These are phyloP conservation scores for Cordyceps militaris DNA, from an alignment of 2,329 filamentous ascomycete species.

Conservation along the genomic window DNA sequence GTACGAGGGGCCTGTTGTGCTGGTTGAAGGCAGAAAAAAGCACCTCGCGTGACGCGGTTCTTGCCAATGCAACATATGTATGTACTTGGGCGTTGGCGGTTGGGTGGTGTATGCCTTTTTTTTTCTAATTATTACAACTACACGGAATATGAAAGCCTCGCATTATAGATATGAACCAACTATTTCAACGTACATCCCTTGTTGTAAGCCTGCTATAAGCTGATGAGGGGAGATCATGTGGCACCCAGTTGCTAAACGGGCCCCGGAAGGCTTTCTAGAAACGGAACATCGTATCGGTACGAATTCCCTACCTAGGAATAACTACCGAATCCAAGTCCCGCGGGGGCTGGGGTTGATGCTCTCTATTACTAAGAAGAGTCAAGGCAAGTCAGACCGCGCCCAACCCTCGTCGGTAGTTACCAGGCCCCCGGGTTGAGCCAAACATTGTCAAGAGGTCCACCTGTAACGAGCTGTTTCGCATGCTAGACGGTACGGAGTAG, in stretches of 20 bases:
- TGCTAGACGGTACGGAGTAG: too few relatives aligned
- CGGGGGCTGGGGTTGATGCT: neutral
- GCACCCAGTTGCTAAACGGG: neutral
- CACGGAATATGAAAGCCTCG: neutral
- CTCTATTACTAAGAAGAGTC: neutral
- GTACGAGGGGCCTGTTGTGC: constrained; percentile 12
- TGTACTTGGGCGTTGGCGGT: neutral
- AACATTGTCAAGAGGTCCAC: neutral
- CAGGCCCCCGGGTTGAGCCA: neutral
- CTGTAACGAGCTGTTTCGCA: neutral
- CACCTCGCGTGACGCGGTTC: neutral
- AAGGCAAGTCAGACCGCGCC: neutral
- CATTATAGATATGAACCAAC: neutral
- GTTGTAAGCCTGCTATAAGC: too few relatives aligned
- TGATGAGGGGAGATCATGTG: too few relatives aligned
- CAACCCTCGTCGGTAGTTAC: neutral
- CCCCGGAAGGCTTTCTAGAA: neutral
- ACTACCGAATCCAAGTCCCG: too few relatives aligned
- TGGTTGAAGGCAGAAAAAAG: constrained; percentile 13
- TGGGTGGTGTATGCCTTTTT: too few relatives aligned
- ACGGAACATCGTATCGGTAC: neutral
- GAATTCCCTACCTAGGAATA: too few relatives aligned
- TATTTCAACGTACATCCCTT: neutral
- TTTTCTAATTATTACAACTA: neutral
- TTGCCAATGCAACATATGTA: neutral